Conservation (phyloP, 257 asterid species). For the Osmanthus fragrans region DNA sequence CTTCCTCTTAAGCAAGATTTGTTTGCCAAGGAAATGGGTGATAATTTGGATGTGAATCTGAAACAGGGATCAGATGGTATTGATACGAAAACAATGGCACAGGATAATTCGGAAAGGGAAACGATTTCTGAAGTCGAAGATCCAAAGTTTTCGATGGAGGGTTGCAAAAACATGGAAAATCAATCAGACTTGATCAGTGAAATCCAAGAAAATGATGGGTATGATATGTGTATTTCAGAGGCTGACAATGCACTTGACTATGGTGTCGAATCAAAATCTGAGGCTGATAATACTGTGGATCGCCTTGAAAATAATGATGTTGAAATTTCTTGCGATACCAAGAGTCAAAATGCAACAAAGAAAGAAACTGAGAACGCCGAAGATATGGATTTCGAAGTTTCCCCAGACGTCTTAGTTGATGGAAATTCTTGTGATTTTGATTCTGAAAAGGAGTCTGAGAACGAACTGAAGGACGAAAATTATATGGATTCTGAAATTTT, state of each 20-base stretch:
- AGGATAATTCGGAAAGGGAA: slow-evolving; percentile 23
- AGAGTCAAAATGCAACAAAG: slow-evolving; percentile 16
- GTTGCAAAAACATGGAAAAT: not conserved
- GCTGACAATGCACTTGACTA: slow-evolving; percentile 15
- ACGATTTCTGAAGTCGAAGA: slow-evolving; percentile 11
- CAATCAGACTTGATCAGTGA: slow-evolving; percentile 14
- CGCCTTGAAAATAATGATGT: slow-evolving; percentile 9
- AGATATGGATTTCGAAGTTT: slow-evolving; percentile 17
- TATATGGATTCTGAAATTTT: slow-evolving; percentile 15
- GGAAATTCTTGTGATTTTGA: not conserved
- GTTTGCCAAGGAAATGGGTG: slow-evolving; percentile 28
- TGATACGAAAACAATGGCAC: slow-evolving; percentile 21
- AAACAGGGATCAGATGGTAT: slow-evolving; percentile 36
- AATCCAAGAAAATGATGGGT: slow-evolving; percentile 20
- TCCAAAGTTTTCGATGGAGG: slow-evolving; percentile 14
- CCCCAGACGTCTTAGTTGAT: not conserved
- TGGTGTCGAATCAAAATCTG: not conserved
- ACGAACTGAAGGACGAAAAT: slow-evolving; percentile 13
- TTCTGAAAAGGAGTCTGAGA: slow-evolving; percentile 10
- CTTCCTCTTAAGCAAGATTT: slow-evolving; percentile 34
- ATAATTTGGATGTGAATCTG: slow-evolving; percentile 20
- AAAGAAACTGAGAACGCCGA: slow-evolving; percentile 8
- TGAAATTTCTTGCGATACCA: not conserved
- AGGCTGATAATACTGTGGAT: slow-evolving; percentile 12
- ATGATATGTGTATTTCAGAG: not conserved